Evolutionary conservation across 2,329 filamentous ascomycete genomes (phyloP).

Genomic region (Fusarium mangiferae): DNA sequence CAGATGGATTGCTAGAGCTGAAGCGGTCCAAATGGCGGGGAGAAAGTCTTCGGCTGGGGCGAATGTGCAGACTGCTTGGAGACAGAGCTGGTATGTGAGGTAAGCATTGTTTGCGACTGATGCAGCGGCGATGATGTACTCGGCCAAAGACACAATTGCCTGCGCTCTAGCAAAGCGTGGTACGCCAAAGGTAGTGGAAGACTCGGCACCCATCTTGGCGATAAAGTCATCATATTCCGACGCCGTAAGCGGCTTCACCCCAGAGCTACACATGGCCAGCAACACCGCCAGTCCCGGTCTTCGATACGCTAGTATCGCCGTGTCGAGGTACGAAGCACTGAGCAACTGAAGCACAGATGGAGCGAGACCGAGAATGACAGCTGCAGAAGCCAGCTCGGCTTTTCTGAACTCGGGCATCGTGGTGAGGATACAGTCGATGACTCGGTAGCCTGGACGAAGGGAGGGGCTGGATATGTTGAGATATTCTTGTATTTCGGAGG

Average conservation of each 20-base stretch:
- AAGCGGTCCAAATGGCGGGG: slow-evolving; percentile 14
- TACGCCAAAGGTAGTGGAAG: not conserved
- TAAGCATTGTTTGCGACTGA: slow-evolving; percentile 28
- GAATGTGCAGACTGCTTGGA: slow-evolving; percentile 29
- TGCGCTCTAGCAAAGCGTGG: not conserved
- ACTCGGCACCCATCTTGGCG: not conserved
- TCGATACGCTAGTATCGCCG: slow-evolving; percentile 27
- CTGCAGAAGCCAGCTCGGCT: slow-evolving; percentile 35
- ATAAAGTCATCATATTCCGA: slow-evolving; percentile 16
- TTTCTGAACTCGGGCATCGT: slow-evolving; percentile 39
- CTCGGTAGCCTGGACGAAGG: not conserved
- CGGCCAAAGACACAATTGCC: not conserved
- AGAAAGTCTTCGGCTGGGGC: slow-evolving; percentile 24
- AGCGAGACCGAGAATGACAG: slow-evolving; percentile 36
- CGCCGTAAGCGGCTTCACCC: slow-evolving; percentile 13
- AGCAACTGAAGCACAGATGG: slow-evolving; percentile 32
- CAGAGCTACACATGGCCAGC: slow-evolving; percentile 27
- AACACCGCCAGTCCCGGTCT: slow-evolving; percentile 34
- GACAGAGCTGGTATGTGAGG: slow-evolving; percentile 22
- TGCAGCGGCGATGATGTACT: slow-evolving; percentile 8
- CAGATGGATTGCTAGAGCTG: not conserved
- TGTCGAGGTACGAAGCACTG: slow-evolving; percentile 35
- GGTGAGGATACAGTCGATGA: slow-evolving; percentile 34
- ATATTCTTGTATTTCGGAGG: not conserved
- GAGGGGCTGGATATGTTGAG: not conserved